Conservation (phyloP, 2,329 filamentous ascomycete species). For the Ceratocystis colombiana region DNA sequence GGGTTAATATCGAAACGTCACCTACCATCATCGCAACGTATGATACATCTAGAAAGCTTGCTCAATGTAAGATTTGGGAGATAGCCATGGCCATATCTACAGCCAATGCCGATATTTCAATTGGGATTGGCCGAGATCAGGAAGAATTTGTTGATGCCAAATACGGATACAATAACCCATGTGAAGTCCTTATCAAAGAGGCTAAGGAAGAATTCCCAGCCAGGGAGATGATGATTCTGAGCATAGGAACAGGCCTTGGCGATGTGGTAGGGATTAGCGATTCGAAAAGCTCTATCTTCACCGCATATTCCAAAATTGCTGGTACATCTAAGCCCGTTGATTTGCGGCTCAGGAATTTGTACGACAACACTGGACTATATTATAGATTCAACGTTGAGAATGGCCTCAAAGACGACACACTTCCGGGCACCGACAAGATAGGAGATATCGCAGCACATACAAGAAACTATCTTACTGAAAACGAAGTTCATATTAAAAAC, state of each 20-base stretch:
- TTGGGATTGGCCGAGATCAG: conserved; percentile 24
- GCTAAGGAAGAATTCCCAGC: conserved; percentile 29
- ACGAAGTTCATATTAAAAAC: too few relatives aligned
- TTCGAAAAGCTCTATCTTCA: not conserved
- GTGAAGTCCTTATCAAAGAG: conserved; percentile 30
- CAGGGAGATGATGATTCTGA: conserved; percentile 26
- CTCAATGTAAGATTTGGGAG: conserved; percentile 30
- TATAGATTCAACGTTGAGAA: conserved; percentile 30
- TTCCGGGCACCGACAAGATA: too few relatives aligned
- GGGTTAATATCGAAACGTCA: conserved; percentile 20
- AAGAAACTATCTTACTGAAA: conserved; percentile 25
- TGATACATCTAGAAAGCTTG: conserved; percentile 26
- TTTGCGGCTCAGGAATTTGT: not conserved
- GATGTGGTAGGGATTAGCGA: conserved; percentile 27
- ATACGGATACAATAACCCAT: conserved; percentile 32
- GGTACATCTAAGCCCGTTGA: not conserved
- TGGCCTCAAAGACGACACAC: conserved; percentile 28
- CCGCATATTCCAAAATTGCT: not conserved
- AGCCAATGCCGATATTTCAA: too few relatives aligned
- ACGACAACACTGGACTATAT: conserved; percentile 15
- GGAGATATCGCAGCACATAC: conserved; percentile 28
- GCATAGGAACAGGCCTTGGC: conserved; percentile 30
- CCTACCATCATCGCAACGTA: conserved; percentile 30
- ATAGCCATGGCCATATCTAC: conserved; percentile 28
- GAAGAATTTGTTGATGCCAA: conserved; percentile 31